Evolutionary conservation across 495 filamentous ascomycete genomes (phyloP), one percentile per base, ranked within the genome.

Genomic region (Mycothermus thermophilus): DNA sequence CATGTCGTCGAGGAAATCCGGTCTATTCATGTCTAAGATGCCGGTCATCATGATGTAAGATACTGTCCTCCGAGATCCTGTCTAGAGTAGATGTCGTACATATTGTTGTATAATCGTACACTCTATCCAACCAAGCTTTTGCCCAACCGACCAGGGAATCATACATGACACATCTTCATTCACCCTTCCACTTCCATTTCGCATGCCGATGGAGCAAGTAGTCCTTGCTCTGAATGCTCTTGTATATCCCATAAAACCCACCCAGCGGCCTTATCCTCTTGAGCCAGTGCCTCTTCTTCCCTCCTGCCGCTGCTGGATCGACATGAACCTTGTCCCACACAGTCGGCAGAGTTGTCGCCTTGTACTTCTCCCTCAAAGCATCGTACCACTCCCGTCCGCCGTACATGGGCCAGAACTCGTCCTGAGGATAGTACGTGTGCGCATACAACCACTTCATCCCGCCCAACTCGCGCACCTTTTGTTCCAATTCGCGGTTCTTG

Each of bases 401-500:
- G 42, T 71, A 75, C 41, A 67, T 61, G 22, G 38, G 26, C 67
- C 69, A 73, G 48, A 77, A 75, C 45, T 75, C 67, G 5, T 60
- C 52, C 36, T 63, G 57, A 1, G 47, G 39, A 35, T 75, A 77
- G 44, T 75, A 75, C 4, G 68, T 69, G 42, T 75, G 72, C 4
- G 72, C 72, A 48, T 77, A 73, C 18, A 73, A 51, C 69, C 69
- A 73, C 53, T 73, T 73, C 57, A 66, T 69, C 6, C 83, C 82
- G 11, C 75, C 72, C 2, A 87, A 62, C 35, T 71, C 69, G 9
- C 56, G 60, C 7, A 87, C 62, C 35, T 74, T 74, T 1, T 49
- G 42, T 52, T 88, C 83, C 6, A 88, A 54, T 11, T 64, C 64
- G 3, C 73, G 64, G 55, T 87, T 84, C 35, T 65, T 67, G 0